Evolutionary conservation across 139 green algal genomes (phyloP).

Genomic region (Chlorella sorokiniana): DNA sequence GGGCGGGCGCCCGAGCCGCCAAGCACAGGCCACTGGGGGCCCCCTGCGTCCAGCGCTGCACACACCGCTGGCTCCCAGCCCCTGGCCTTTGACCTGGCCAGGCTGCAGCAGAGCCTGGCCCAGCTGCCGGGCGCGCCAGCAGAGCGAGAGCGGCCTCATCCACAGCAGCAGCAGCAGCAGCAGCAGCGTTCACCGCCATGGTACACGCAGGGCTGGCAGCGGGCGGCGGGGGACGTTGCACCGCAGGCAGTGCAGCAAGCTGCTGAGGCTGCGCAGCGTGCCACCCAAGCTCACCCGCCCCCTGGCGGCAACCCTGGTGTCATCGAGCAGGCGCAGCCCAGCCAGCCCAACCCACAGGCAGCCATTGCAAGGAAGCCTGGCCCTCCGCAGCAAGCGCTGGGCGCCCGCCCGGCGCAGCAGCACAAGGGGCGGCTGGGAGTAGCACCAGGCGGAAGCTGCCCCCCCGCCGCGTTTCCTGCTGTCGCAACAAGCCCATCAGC

Average conservation of each 20-base stretch:
- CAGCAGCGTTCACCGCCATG: conserved; percentile 1
- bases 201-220: conserved; percentile 22
- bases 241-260: not conserved
- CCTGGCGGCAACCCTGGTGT: conserved; percentile 7
- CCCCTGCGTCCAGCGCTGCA: too few species aligned
- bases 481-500: not conserved
- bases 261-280: not conserved
- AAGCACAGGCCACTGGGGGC: too few species aligned
- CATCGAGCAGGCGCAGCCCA: not conserved
- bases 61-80: too few species aligned
- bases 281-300: not conserved
- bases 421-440: not conserved
- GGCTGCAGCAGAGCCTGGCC: too few species aligned
- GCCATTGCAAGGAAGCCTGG: not conserved
- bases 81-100: too few species aligned
- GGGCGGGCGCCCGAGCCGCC: too few species aligned
- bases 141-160: too few species aligned
- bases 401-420: not conserved
- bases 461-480: conserved; percentile 21
- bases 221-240: not conserved
- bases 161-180: not conserved
- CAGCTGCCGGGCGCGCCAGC: too few species aligned
- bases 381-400: not conserved
- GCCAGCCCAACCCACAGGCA: not conserved
- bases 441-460: conserved; percentile 11